phyloP scores from a whole-genome alignment of 192 early-diverging fungal species.

The Endogone sp. region DNA sequence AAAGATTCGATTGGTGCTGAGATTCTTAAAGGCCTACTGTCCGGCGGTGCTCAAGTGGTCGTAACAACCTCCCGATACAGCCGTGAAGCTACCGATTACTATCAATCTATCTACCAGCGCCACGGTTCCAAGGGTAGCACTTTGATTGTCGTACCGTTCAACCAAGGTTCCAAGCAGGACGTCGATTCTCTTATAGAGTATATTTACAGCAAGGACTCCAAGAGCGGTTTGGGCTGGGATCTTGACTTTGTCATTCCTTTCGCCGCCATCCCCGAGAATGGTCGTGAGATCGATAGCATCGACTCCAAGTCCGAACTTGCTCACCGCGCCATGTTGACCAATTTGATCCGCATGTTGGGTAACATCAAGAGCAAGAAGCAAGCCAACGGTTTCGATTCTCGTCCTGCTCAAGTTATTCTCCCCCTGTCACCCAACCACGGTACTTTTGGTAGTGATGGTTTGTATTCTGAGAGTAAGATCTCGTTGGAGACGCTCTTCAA shows the following conservation, averaged over 20 bases:
- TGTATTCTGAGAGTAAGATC: conserved; percentile 94
- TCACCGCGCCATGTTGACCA: conserved; percentile 93
- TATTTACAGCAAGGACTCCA: conserved; percentile 74
- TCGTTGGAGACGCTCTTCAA: conserved; percentile 88
- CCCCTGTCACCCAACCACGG: conserved; percentile 97
- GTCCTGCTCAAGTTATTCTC: conserved; percentile 82
- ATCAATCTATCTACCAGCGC: conserved; percentile 81
- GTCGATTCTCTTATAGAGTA: conserved; percentile 76
- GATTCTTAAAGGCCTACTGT: conserved; percentile 76
- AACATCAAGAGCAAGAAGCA: conserved; percentile 82
- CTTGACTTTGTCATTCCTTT: conserved; percentile 94
- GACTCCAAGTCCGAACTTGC: conserved; percentile 89
- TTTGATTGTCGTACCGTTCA: conserved; percentile 91
- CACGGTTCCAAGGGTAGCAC: conserved; percentile 85
- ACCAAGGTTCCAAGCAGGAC: conserved; percentile 87
- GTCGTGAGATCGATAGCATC: conserved; percentile 79
- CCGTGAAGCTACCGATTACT: conserved; percentile 73
- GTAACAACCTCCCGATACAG: conserved; percentile 92
- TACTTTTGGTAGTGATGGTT: conserved; percentile 88
- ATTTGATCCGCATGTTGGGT: conserved; percentile 83
- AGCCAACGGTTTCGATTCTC: conserved; percentile 68
- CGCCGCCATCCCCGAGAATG: conserved; percentile 89
- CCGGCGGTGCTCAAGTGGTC: conserved; percentile 84
- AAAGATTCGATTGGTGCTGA: conserved; percentile 86
- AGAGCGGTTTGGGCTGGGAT: conserved; percentile 85